Evolutionary conservation across 768 basidiomycete species (phyloP).

Genomic region (Clitopilus passeckerianus): DNA sequence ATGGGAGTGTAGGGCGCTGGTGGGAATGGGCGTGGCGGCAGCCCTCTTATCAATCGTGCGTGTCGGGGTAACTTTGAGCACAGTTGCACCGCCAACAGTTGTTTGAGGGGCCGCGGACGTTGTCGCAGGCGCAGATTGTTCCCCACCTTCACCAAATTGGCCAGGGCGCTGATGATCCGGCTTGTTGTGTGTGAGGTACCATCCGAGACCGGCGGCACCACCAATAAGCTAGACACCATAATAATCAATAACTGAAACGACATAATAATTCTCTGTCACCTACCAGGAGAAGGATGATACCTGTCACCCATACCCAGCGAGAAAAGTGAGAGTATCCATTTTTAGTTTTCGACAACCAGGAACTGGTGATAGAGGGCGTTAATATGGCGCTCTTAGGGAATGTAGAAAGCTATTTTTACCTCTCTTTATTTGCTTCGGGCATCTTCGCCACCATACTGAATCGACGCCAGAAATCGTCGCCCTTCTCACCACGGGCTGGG

Average conservation of each 20-base stretch:
- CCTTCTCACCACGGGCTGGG: slow-evolving; percentile 64
- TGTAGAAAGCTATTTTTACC: slow-evolving; percentile 26
- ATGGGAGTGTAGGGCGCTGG: neutral
- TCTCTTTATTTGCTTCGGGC: slow-evolving; percentile 34
- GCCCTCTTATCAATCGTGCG: neutral
- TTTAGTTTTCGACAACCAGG: slow-evolving; percentile 67
- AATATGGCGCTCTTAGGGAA: neutral
- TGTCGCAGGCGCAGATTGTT: slow-evolving; percentile 27
- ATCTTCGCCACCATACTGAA: slow-evolving; percentile 79
- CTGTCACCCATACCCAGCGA: slow-evolving; percentile 68
- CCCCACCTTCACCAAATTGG: slow-evolving; percentile 59
- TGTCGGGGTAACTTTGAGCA: neutral
- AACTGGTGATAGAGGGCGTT: slow-evolving; percentile 25
- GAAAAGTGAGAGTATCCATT: slow-evolving; percentile 45
- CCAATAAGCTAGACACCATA: slow-evolving; percentile 34
- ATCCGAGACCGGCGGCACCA: slow-evolving; percentile 55
- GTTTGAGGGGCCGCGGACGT: slow-evolving; percentile 1
- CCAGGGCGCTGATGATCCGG: slow-evolving; percentile 48
- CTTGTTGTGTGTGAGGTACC: slow-evolving; percentile 50
- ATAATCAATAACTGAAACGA: neutral
- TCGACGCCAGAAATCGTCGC: slow-evolving; percentile 83
- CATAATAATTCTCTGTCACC: slow-evolving; percentile 13
- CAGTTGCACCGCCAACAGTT: neutral
- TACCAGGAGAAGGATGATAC: slow-evolving; percentile 53
- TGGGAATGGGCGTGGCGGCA: neutral